Evolutionary conservation across 2,329 filamentous ascomycete genomes (phyloP).

Genomic region (Ascomycota sp.): DNA sequence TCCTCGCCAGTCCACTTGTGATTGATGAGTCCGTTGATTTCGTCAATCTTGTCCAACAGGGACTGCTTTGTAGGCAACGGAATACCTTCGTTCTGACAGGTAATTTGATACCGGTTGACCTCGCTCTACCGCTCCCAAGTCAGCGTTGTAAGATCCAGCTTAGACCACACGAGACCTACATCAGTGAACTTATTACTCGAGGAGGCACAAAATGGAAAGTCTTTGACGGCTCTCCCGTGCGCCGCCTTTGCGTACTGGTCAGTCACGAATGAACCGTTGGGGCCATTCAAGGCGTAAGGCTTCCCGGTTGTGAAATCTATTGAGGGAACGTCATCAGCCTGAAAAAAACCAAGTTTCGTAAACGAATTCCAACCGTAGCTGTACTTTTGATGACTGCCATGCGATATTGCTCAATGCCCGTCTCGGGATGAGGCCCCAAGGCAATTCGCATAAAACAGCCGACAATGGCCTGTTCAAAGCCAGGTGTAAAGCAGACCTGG

Average conservation of each 20-base stretch:
- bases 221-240: slow-evolving; percentile 61
- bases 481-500: slow-evolving; percentile 79
- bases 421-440: slow-evolving; percentile 53
- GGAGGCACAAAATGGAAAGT: slow-evolving; percentile 77
- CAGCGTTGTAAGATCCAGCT: background rate
- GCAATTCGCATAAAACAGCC: slow-evolving; percentile 74
- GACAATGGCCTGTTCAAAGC: slow-evolving; percentile 59
- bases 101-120: slow-evolving; percentile 58
- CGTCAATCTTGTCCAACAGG: slow-evolving; percentile 49
- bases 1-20: slow-evolving; percentile 67
- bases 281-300: slow-evolving; percentile 63
- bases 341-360: background rate
- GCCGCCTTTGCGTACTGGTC: slow-evolving; percentile 66
- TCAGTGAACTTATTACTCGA: slow-evolving; percentile 74
- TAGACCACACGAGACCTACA: slow-evolving; percentile 20
- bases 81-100: slow-evolving; percentile 48
- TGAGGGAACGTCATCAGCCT: background rate
- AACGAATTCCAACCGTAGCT: background rate
- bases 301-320: slow-evolving; percentile 55
- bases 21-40: slow-evolving; percentile 59
- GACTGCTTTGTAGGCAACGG: slow-evolving; percentile 50
- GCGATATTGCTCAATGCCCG: slow-evolving; percentile 57
- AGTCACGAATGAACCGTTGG: slow-evolving; percentile 57
- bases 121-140: slow-evolving; percentile 33
- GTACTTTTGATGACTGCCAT: slow-evolving; percentile 72